Conservation (phyloP, 768 basidiomycete genomes). For the Rhizopogon vesiculosus region DNA sequence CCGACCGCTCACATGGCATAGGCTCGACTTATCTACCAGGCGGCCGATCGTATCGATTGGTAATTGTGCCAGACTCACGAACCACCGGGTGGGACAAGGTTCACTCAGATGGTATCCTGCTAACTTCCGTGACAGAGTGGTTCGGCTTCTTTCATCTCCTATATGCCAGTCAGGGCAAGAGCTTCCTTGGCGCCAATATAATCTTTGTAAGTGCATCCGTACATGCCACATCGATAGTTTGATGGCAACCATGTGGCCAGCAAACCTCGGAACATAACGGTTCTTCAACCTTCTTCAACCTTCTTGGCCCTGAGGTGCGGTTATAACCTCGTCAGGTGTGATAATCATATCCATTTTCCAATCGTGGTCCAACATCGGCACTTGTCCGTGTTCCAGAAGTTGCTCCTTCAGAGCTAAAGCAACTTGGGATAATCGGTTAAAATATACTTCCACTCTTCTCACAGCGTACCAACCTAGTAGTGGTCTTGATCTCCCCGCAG, state of each 20-base stretch:
- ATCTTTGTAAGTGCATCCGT: constrained; percentile 11
- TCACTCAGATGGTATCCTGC: constrained; percentile 10
- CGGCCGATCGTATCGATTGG: constrained; percentile 38
- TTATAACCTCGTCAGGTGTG: constrained; percentile 37
- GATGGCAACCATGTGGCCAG: neutral
- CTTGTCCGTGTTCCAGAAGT: constrained; percentile 41
- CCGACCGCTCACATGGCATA: constrained; percentile 5
- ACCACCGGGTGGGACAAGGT: constrained; percentile 34
- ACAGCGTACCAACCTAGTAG: constrained; percentile 46
- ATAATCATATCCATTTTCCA: constrained; percentile 63
- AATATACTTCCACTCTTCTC: constrained; percentile 6
- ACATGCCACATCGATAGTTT: neutral
- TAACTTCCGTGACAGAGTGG: constrained; percentile 24
- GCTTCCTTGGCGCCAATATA: constrained; percentile 14
- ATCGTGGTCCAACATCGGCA: constrained; percentile 55
- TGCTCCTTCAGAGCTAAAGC: constrained; percentile 64
- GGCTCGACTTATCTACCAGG: constrained; percentile 38
- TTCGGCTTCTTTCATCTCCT: constrained; percentile 38
- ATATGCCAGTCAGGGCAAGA: constrained; percentile 11
- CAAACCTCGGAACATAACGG: neutral
- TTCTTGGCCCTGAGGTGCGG: constrained; percentile 4
- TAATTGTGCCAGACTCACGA: constrained; percentile 36
- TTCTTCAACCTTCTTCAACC: neutral
- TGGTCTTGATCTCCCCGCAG: constrained; percentile 41
- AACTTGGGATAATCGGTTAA: constrained; percentile 36